Evolutionary conservation across 2,329 filamentous ascomycete genomes (phyloP).

Genomic region (Ascocoryne sarcoides): DNA sequence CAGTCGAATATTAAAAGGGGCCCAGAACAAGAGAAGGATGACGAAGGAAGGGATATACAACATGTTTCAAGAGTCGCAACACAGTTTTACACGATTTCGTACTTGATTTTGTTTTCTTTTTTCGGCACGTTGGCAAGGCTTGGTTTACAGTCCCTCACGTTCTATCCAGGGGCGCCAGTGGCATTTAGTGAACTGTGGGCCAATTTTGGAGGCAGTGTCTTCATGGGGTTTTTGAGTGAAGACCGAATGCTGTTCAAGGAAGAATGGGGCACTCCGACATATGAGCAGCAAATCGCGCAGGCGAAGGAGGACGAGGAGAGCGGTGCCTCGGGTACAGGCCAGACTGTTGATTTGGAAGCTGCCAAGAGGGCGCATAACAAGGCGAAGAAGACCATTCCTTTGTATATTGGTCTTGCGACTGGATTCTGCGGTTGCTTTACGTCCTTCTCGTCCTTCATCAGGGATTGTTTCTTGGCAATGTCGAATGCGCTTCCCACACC

Average conservation of each 20-base stretch:
- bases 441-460: conserved; percentile 78
- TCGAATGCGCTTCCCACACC: conserved; percentile 61
- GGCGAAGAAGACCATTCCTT: conserved; percentile 75
- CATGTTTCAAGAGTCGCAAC: conserved; percentile 43
- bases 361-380: conserved; percentile 50
- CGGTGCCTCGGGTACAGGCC: conserved; percentile 15
- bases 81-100: conserved; percentile 64
- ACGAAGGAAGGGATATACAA: conserved; percentile 6
- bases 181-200: conserved; percentile 74
- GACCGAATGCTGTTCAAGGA: conserved; percentile 66
- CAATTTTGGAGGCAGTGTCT: conserved; percentile 70
- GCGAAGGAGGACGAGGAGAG: conserved; percentile 36
- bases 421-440: conserved; percentile 88
- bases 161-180: conserved; percentile 69
- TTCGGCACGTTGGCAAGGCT: conserved; percentile 76
- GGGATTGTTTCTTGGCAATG: conserved; percentile 70
- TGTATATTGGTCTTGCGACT: conserved; percentile 79
- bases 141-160: conserved; percentile 69
- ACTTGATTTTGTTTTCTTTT: conserved; percentile 78
- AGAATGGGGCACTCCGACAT: conserved; percentile 48
- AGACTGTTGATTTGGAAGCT: conserved; percentile 32
- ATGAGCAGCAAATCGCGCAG: conserved; percentile 30
- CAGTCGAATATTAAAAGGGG: neutral
- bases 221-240: conserved; percentile 81
- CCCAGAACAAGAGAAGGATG: conserved; percentile 9